Base-by-base conservation (phyloP, 176 grass and related monocot genomes). In the Rhynchospora breviuscula region DNA sequence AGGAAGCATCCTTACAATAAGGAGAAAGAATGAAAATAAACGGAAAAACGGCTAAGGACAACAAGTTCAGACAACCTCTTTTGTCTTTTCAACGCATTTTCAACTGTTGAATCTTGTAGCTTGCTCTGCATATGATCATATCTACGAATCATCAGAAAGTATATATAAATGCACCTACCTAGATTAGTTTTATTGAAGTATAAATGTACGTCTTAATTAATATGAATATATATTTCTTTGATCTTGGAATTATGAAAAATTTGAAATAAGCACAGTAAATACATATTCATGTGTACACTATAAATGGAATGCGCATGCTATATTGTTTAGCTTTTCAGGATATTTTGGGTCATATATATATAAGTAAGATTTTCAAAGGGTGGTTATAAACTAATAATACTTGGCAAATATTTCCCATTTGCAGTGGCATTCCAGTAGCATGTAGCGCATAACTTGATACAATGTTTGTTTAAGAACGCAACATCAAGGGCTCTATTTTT, bases 11-110 rank as follows among this genome's bases (percentile, higher is more conserved):
- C 26, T 62, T 11, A 19, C 56, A 62, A 67, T 66, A 64, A 82
- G 10, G 14, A 53, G 7, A 66, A 22, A 67, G 21, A 64, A 82
- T 49, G 14, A 52, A 48, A 63, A 82, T 64, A 67, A 29, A 82
- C 61, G 48, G 66, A 81, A 81, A 61, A 56, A 78, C n/a, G 57
- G n/a, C 54, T 44, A 43, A 59, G 43, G 15, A 80, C 35, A 56
- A 22, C n/a, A 18, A 46, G 44, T 18, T 10, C 35, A 7, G 79
- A 66, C 79, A 81, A 61, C 79, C 60, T 52, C 79, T 81, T 10
- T 66, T 81, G 79, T 66, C 79, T 65, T 15, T 47, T 49, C 54
- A 61, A 47, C 59, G 29, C 2, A 14, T 47, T 63, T 45, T 45
- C 0, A 63, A 19, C 80, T 40, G 35, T 40, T 40, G 35, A 40